These are phyloP conservation scores for Psilocybe subaeruginosa DNA, from an alignment of 768 basidiomycete species.

Conservation along the genomic window DNA sequence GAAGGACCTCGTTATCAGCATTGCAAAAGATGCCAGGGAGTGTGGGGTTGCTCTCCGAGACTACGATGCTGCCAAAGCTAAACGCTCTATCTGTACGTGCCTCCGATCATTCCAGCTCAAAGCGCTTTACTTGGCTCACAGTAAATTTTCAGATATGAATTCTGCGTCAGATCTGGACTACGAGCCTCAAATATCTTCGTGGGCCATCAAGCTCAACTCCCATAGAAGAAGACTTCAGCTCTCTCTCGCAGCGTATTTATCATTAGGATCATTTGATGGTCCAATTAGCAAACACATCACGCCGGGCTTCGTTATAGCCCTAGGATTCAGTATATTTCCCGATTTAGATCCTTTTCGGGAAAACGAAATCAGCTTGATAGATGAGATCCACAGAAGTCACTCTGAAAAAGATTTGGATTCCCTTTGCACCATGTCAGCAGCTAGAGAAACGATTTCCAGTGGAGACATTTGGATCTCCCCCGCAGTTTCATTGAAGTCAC, in stretches of 20 bases:
- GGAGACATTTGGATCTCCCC: no score
- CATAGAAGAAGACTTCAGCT: not conserved
- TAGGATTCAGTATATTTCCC: not conserved
- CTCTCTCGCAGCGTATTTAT: not conserved
- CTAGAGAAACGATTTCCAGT: no score
- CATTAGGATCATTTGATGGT: not conserved
- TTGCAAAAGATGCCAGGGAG: slow-evolving; percentile 43
- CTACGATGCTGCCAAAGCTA: not conserved
- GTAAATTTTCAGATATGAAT: no score
- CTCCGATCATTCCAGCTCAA: not conserved
- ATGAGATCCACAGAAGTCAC: no score
- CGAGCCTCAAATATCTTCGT: not conserved
- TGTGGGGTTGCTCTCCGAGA: slow-evolving; percentile 29
- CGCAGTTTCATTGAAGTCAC: no score
- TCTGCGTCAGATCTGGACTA: not conserved
- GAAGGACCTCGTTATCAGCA: slow-evolving; percentile 26
- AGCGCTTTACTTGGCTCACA: no score
- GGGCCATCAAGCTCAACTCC: not conserved
- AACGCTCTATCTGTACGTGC: not conserved
- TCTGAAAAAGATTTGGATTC: no score
- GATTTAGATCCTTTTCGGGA: not conserved
- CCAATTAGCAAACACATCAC: not conserved
- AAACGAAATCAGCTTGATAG: no score
- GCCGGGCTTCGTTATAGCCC: not conserved
- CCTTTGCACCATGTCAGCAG: no score